Evolutionary conservation across 2,329 filamentous ascomycete genomes (phyloP).

Genomic region (Aspergillus alliaceus): DNA sequence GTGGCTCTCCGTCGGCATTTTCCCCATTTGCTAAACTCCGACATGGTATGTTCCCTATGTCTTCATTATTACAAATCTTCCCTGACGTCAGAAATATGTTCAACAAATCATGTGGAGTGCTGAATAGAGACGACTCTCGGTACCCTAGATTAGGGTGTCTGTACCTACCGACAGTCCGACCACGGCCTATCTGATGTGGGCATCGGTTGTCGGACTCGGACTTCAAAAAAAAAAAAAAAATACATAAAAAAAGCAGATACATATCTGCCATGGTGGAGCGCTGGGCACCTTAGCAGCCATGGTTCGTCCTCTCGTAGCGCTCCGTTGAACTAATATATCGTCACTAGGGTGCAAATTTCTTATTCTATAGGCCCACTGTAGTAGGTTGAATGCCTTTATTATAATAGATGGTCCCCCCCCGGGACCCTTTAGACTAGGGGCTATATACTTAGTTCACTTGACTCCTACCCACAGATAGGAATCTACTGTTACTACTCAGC

Average conservation of each 20-base stretch:
- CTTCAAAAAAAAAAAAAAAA: background rate
- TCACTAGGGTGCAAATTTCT: background rate
- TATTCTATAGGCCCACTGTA: background rate
- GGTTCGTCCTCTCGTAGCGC: background rate
- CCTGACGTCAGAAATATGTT: background rate
- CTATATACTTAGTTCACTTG: background rate
- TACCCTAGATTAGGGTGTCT: too few relatives aligned
- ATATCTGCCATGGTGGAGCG: background rate
- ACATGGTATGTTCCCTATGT: background rate
- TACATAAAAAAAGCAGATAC: too few relatives aligned
- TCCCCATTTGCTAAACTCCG: background rate
- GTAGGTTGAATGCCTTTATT: background rate
- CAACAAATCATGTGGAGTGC: background rate
- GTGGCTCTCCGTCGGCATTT: background rate
- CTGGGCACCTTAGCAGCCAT: background rate
- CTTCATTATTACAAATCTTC: background rate
- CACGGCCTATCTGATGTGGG: too few relatives aligned
- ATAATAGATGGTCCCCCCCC: background rate
- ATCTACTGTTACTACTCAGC: background rate
- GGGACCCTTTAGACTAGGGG: background rate
- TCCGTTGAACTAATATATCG: background rate
- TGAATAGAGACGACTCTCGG: too few relatives aligned
- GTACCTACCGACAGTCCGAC: too few relatives aligned
- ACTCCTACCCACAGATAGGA: background rate
- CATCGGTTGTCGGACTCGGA: background rate